Evolutionary conservation across 225 moss, liverwort and hornwort species (phyloP), one percentile per base, ranked within the genome.

Genomic region (Sphagnum contortum): DNA sequence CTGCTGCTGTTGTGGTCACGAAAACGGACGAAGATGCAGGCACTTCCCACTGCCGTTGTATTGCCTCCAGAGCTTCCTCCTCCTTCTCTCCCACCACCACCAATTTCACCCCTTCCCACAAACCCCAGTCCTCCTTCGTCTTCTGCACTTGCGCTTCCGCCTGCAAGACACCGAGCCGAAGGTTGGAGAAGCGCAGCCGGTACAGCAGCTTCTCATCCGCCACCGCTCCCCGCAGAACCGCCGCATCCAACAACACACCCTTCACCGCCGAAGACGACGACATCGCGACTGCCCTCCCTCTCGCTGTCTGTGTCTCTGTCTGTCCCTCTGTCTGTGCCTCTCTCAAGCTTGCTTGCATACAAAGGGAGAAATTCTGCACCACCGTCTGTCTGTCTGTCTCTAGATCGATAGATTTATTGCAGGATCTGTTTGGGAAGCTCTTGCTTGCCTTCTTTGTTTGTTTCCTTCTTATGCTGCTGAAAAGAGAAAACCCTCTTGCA

Each of bases 111-210:
- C 29, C 29, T 57, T 66, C 74, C 59, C 77, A 67, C 60, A 83
- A 68, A 44, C 87, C 78, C 78, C 69, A 80, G 49, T 76, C 71
- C 73, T 83, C 83, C 66, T 83, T 59, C 6, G 46, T 74, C 66
- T 80, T 77, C 80, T 87, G 86, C 71, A 72, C 45, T 55, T 54
- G 56, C 51, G 29, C 0, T 29, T 29, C 29, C 29, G 29, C 29
- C 29, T 29, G 29, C 29, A 29, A 29, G 0, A 29, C 29, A 44
- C 79, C 83, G 57, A 83, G 74, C 48, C 71, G 66, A 4, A 83
- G 77, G 49, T 70, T 74, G 47, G 83, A 83, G 7, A 55, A 77
- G 61, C 74, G 69, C 56, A 80, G 67, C 11, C 83, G 83, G 48
- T 74, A 60, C 61, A 83, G 52, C 63, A 83, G 65, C 52, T 77